These are phyloP conservation scores for Calonectria hongkongensis DNA, from an alignment of 2,329 filamentous ascomycete species.

Conservation along the genomic window DNA sequence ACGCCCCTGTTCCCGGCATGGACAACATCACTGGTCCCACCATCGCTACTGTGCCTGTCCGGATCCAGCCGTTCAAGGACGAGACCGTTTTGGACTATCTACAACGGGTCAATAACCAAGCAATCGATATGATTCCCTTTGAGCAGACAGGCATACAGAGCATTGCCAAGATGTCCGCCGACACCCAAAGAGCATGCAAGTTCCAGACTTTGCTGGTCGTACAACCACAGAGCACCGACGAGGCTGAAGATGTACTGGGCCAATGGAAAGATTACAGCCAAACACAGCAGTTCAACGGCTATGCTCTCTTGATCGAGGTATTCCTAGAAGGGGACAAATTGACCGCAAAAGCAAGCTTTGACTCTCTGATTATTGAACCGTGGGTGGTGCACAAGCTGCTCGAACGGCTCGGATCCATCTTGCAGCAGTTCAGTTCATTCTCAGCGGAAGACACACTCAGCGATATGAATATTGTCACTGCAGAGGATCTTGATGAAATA, in stretches of 20 bases:
- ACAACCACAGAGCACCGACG: conserved; percentile 4
- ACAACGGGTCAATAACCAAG: conserved; percentile 49
- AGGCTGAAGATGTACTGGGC: neutral
- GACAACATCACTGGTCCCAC: conserved; percentile 47
- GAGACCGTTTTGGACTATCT: conserved; percentile 62
- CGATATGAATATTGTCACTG: conserved; percentile 37
- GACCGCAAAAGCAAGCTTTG: conserved; percentile 7
- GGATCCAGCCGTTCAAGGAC: conserved; percentile 50
- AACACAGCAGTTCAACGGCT: conserved; percentile 1
- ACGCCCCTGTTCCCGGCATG: conserved; percentile 48
- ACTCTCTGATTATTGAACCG: conserved; percentile 9
- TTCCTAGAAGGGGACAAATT: neutral
- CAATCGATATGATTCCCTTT: conserved; percentile 37
- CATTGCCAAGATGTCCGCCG: conserved; percentile 22
- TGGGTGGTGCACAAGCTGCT: conserved; percentile 4
- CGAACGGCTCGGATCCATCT: conserved; percentile 25
- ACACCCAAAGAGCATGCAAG: neutral
- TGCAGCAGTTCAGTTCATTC: conserved; percentile 11
- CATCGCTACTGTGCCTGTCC: conserved; percentile 43
- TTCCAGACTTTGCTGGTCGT: conserved; percentile 41
- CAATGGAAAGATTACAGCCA: neutral
- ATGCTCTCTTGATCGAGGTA: conserved; percentile 18
- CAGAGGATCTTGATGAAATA: conserved; percentile 43
- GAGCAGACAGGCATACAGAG: conserved; percentile 41
- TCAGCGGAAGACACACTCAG: neutral